Conservation (phyloP, 257 asterid genomes). For the Petunia axillaris region DNA sequence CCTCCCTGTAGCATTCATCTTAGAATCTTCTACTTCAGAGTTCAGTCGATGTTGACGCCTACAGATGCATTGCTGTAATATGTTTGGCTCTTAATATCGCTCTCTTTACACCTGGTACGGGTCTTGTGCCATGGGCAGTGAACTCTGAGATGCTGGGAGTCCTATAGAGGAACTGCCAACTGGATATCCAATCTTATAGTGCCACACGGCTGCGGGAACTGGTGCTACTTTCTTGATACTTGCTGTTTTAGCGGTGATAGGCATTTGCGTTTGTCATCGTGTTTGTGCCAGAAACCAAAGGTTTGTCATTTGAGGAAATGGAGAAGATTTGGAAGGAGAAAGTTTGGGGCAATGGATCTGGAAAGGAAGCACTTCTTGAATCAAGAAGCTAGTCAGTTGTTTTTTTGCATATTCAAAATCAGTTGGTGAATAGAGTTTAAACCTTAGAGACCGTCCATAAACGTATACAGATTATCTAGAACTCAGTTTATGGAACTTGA, state of each 20-base stretch:
- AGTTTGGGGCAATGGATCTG: constrained; percentile 50
- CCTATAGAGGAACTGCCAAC: constrained; percentile 81
- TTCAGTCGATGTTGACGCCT: constrained; percentile 32
- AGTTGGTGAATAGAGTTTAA: not conserved
- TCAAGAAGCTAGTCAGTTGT: constrained; percentile 19
- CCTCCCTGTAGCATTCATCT: constrained; percentile 60
- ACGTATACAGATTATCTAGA: too few species aligned
- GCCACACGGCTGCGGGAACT: constrained; percentile 68
- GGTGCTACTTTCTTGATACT: constrained; percentile 77
- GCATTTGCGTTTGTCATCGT: constrained; percentile 67
- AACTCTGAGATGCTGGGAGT: constrained; percentile 90
- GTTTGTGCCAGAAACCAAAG: constrained; percentile 90
- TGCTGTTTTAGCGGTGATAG: constrained; percentile 60
- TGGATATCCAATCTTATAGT: constrained; percentile 90
- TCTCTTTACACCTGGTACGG: constrained; percentile 90
- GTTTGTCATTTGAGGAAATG: constrained; percentile 82
- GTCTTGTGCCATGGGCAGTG: constrained; percentile 94
- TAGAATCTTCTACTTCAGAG: constrained; percentile 39
- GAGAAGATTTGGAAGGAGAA: constrained; percentile 81
- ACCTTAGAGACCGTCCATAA: too few species aligned
- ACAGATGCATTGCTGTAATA: constrained; percentile 77
- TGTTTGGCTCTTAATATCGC: constrained; percentile 81
- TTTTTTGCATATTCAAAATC: not conserved
- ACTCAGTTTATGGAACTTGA: too few species aligned
- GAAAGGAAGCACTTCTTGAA: constrained; percentile 53